Percentiles rank a stretch among this genome's conserved stretches.
These are phyloP conservation scores for Trypanosoma avium DNA, from an alignment of 208 protist genomes.

Conservation along the genomic window DNA sequence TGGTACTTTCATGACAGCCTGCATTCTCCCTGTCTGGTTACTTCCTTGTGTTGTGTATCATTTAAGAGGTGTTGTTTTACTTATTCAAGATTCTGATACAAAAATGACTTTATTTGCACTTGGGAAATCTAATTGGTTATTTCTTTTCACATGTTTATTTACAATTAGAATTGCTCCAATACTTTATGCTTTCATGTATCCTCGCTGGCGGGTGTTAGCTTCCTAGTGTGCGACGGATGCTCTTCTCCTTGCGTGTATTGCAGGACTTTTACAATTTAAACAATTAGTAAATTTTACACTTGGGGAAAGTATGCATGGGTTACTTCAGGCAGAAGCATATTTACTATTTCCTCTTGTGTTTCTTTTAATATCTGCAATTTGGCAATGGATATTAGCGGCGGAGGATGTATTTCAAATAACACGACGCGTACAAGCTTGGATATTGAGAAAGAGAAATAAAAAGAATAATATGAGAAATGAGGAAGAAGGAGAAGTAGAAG, in stretches of 20 bases:
- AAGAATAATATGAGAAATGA: no score
- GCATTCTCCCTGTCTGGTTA: conserved; percentile 36
- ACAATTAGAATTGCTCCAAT: conserved; percentile 53
- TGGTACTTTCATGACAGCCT: conserved; percentile 17
- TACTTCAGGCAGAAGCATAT: conserved; percentile 52
- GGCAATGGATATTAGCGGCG: conserved; percentile 18
- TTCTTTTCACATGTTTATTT: conserved; percentile 28
- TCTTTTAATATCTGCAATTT: conserved; percentile 26
- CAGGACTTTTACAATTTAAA: conserved; percentile 87
- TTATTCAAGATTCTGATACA: conserved; percentile 19
- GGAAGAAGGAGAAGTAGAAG: no score
- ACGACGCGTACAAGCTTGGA: no score
- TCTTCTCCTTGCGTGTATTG: conserved; percentile 84
- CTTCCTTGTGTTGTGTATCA: conserved; percentile 35
- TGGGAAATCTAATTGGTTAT: conserved; percentile 1
- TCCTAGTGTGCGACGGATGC: conserved; percentile 93
- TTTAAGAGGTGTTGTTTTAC: conserved; percentile 31
- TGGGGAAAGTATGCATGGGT: conserved; percentile 35
- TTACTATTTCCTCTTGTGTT: conserved; percentile 53
- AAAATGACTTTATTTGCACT: conserved; percentile 32
- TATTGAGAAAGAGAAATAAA: no score
- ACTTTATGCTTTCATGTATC: conserved; percentile 35
- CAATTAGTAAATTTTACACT: conserved; percentile 92
- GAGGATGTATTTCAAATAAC: conserved; percentile 14
- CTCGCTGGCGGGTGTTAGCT: conserved; percentile 39